A percentile compares a stretch with the other conserved stretches of the same genome.
These are phyloP conservation scores for Wolfiporia cocos DNA, from an alignment of 1,284 basidiomycete genomes.

Conservation along the genomic window DNA sequence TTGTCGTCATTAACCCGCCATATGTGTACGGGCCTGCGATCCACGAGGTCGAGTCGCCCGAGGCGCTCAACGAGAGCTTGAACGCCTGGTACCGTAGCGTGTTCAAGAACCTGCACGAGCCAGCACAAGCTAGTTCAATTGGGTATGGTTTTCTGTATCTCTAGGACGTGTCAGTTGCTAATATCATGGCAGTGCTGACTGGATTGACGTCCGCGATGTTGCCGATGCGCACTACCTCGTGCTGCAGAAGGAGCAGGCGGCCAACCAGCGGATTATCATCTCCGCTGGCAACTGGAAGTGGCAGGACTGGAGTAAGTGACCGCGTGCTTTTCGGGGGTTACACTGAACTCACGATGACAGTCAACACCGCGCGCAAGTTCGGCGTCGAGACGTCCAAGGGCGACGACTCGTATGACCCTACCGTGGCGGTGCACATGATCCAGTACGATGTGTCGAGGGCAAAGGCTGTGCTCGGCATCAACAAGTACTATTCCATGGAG, in stretches of 20 bases:
- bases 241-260: constrained; percentile 40
- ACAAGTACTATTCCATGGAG: constrained; percentile 35
- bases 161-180: neutral
- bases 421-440: constrained; percentile 23
- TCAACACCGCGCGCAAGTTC: constrained; percentile 9
- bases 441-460: constrained; percentile 31
- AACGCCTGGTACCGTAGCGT: constrained; percentile 28
- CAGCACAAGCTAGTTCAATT: constrained; percentile 8
- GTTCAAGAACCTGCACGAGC: constrained; percentile 20
- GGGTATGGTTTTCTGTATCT: neutral
- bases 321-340: constrained; percentile 4
- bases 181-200: constrained; percentile 20
- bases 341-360: constrained; percentile 2
- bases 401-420: constrained; percentile 13
- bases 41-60: constrained; percentile 41
- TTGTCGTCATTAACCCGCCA: constrained; percentile 50
- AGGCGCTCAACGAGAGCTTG: constrained; percentile 50
- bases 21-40: constrained; percentile 41
- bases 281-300: constrained; percentile 5
- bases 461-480: constrained; percentile 37
- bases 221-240: constrained; percentile 46
- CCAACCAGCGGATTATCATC: constrained; percentile 44
- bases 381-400: constrained; percentile 16
- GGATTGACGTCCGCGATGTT: constrained; percentile 56
- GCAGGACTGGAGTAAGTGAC: constrained; percentile 13